Percentiles rank a stretch among this genome's conserved stretches.
Conservation (phyloP, 73 alveolate genomes). For the Blepharisma japonicum region DNA sequence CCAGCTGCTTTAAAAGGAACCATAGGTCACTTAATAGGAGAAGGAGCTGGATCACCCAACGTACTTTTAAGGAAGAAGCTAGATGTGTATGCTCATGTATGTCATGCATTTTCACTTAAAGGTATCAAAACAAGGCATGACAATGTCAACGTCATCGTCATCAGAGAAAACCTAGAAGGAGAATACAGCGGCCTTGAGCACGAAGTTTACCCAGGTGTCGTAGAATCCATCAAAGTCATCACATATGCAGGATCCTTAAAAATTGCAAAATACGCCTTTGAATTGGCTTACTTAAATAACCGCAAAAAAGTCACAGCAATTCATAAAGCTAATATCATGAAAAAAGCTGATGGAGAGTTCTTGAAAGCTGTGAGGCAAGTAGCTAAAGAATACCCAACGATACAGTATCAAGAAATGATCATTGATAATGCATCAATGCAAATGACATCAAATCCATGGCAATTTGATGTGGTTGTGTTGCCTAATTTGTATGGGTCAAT, state of each 20-base stretch:
- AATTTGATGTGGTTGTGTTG: constrained; percentile 66
- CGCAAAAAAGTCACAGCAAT: constrained; percentile 72
- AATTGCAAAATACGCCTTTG: constrained; percentile 75
- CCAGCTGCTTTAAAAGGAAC: constrained; percentile 60
- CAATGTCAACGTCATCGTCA: constrained; percentile 57
- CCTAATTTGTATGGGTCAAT: constrained; percentile 74
- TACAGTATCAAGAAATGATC: constrained; percentile 35
- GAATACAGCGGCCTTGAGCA: constrained; percentile 75
- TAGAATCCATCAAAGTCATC: constrained; percentile 62
- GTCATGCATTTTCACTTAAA: constrained; percentile 59
- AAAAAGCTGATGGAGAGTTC: constrained; percentile 62
- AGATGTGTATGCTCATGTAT: constrained; percentile 60
- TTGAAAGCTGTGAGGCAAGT: constrained; percentile 74
- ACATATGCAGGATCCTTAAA: constrained; percentile 52
- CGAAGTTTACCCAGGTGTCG: constrained; percentile 71
- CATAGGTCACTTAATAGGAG: constrained; percentile 51
- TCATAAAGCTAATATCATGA: constrained; percentile 76
- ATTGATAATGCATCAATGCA: constrained; percentile 57
- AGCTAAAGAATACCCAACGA: constrained; percentile 39
- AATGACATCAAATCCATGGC: constrained; percentile 49
- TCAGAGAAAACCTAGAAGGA: constrained; percentile 66
- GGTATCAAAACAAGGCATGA: constrained; percentile 62
- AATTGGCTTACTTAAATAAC: constrained; percentile 63
- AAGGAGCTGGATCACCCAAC: constrained; percentile 45
- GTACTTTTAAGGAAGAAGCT: constrained; percentile 48